These are phyloP conservation scores for Gonapodya sp. DNA, from an alignment of 192 early-diverging fungal species.

Conservation along the genomic window DNA sequence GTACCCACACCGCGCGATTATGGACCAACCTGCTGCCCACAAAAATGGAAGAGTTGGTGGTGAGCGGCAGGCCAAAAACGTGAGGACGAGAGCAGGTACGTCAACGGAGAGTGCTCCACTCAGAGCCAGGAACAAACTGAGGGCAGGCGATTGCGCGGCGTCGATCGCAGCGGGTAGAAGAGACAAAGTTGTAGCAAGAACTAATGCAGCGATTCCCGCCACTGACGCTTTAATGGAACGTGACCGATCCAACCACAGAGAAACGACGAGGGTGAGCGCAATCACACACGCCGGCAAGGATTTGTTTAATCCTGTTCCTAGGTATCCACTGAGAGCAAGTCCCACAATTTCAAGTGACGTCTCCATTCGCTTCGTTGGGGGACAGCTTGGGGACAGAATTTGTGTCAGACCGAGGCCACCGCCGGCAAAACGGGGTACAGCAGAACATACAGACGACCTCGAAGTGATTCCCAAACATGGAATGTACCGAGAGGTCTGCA, in stretches of 20 bases:
- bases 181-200: background rate
- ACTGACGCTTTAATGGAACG: background rate
- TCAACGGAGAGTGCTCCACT: background rate
- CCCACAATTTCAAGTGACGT: background rate
- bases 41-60: background rate
- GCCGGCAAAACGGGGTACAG: too few relatives aligned
- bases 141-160: background rate
- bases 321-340: background rate
- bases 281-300: background rate
- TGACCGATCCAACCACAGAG: background rate
- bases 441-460: too few relatives aligned
- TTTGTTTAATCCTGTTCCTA: background rate
- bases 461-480: too few relatives aligned
- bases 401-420: too few relatives aligned
- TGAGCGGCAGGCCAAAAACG: background rate
- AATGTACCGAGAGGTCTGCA: too few relatives aligned
- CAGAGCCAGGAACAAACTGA: background rate
- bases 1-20: background rate
- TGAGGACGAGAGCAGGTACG: background rate
- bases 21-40: background rate
- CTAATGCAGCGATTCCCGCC: background rate
- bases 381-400: too few relatives aligned
- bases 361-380: too few relatives aligned
- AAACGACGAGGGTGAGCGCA: background rate
- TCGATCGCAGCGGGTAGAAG: background rate